Conservation (phyloP, 106 monocot species). For the Vanilla planifolia region DNA sequence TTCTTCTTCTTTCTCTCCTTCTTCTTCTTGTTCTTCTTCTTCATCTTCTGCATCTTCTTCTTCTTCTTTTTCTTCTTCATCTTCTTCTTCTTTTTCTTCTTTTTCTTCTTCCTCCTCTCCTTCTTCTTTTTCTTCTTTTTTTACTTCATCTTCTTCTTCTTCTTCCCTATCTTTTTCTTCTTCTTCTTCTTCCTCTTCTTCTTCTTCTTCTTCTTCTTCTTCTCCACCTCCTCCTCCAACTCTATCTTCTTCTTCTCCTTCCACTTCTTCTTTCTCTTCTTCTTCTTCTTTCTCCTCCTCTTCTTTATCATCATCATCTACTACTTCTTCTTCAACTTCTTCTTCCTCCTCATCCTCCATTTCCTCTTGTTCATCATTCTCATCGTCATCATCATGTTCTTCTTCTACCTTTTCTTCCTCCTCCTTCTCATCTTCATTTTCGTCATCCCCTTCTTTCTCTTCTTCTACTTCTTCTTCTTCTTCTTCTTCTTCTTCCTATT, state of each 20-base stretch:
- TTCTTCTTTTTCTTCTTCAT: too few relatives aligned
- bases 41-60: too few relatives aligned
- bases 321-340: constrained; percentile 6
- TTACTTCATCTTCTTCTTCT: background rate
- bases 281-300: constrained; percentile 6
- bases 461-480: constrained; percentile 13
- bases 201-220: constrained; percentile 23
- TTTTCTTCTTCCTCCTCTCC: constrained; percentile 7
- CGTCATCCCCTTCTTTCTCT: too few relatives aligned
- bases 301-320: constrained; percentile 21
- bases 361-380: too few relatives aligned
- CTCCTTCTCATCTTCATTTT: too few relatives aligned
- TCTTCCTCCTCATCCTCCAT: too few relatives aligned
- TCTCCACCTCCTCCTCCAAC: too few relatives aligned
- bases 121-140: background rate
- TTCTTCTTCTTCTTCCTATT: background rate
- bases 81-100: too few relatives aligned
- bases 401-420: too few relatives aligned
- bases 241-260: background rate
- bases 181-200: constrained; percentile 7
- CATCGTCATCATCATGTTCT: too few relatives aligned
- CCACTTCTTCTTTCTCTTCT: constrained; percentile 3
- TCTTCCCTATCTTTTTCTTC: constrained; percentile 12
- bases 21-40: too few relatives aligned
- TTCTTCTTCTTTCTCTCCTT: too few relatives aligned